Conservation (phyloP, 1,139 yeast genomes). For the Pichiaceae sp. region DNA sequence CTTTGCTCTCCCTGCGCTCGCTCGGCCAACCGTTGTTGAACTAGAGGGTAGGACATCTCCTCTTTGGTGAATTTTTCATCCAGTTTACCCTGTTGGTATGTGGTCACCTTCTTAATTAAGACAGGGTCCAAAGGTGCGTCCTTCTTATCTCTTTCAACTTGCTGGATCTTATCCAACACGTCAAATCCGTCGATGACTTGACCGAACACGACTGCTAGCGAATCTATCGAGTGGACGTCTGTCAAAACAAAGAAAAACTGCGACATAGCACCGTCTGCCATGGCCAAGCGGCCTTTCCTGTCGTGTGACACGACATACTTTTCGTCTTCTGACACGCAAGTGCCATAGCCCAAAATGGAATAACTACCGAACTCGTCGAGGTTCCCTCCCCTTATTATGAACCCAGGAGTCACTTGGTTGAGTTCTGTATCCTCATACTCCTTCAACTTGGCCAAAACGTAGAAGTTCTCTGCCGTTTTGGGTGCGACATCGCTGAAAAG, state of each 20-base stretch:
- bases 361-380: constrained; percentile 71
- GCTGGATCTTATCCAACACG: constrained; percentile 21
- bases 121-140: constrained; percentile 10
- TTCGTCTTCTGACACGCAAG: constrained; percentile 66
- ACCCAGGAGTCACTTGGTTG: constrained; percentile 69
- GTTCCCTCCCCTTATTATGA: constrained; percentile 84
- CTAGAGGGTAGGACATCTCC: background rate
- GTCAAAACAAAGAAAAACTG: constrained; percentile 47
- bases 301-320: constrained; percentile 57
- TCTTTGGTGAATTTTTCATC: background rate
- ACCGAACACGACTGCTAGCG: constrained; percentile 34
- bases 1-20: background rate
- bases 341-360: constrained; percentile 65
- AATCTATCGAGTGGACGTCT: constrained; percentile 32
- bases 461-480: constrained; percentile 64
- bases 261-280: constrained; percentile 79
- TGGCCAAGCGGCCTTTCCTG: constrained; percentile 61
- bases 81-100: background rate
- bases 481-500: constrained; percentile 70
- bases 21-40: background rate
- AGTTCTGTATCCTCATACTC: constrained; percentile 53
- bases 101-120: constrained; percentile 3
- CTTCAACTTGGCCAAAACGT: constrained; percentile 48
- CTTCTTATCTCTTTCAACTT: constrained; percentile 2
- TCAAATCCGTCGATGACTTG: constrained; percentile 28